phyloP scores from a whole-genome alignment of 129 eudicot species.

The Tagetes patula region DNA sequence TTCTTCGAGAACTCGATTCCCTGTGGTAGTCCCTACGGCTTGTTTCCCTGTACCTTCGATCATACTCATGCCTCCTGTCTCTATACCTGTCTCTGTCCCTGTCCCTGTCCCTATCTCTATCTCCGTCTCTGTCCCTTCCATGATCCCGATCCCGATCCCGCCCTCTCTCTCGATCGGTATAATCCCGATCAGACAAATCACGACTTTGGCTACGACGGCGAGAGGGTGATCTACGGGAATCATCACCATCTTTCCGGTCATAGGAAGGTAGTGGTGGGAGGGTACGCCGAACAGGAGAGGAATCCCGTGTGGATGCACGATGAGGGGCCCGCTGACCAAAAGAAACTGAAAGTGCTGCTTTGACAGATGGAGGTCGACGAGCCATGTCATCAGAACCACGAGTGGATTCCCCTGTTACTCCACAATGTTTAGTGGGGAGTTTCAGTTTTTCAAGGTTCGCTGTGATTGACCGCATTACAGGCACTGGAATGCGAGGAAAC shows the following conservation, averaged over 20 bases:
- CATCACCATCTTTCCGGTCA: constrained; percentile 54
- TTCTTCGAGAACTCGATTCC: constrained; percentile 60
- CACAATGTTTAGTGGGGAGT: constrained; percentile 81
- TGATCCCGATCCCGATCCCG: constrained; percentile 41
- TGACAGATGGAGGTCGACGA: constrained; percentile 94
- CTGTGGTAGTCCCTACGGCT: constrained; percentile 53
- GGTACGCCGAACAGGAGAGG: constrained; percentile 96
- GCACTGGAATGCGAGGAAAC: constrained; percentile 94
- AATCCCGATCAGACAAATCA: constrained; percentile 66
- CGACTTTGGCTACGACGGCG: constrained; percentile 78
- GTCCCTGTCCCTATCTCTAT: constrained; percentile 39
- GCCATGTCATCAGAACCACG: constrained; percentile 94
- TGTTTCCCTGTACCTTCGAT: constrained; percentile 54
- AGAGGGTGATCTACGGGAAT: constrained; percentile 67
- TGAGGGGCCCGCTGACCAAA: constrained; percentile 99
- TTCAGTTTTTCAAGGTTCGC: constrained; percentile 86
- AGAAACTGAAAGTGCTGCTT: constrained; percentile 97
- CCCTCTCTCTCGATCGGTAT: constrained; percentile 48
- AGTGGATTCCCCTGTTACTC: constrained; percentile 80
- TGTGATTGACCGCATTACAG: constrained; percentile 64
- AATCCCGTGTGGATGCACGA: constrained; percentile 95
- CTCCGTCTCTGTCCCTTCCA: constrained; percentile 44
- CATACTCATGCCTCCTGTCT: constrained; percentile 60
- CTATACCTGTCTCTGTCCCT: constrained; percentile 42
- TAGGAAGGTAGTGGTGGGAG: constrained; percentile 57